Evolutionary conservation across 768 basidiomycete genomes (phyloP).

Genomic region (Pleurotus ostreatus): DNA sequence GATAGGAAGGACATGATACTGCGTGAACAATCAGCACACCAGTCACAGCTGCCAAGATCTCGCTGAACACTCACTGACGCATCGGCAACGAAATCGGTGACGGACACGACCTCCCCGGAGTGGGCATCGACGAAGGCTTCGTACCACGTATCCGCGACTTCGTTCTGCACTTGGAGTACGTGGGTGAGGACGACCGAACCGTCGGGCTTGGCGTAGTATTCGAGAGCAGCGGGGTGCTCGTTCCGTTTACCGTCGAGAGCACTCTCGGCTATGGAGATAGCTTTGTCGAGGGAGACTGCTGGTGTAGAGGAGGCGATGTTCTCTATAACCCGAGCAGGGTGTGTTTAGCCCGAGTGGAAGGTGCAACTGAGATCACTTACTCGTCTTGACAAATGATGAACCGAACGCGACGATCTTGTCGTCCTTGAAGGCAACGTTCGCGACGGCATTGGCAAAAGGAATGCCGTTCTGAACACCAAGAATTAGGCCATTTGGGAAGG

Average conservation of each 20-base stretch:
- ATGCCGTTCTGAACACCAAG: conserved; percentile 20
- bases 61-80: conserved; percentile 27
- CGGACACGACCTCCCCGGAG: conserved; percentile 42
- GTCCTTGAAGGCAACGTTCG: conserved; percentile 38
- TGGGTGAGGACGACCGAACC: conserved; percentile 34
- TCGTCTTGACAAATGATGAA: conserved; percentile 40
- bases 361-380: conserved; percentile 18
- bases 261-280: conserved; percentile 33
- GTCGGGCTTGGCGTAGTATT: conserved; percentile 32
- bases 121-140: conserved; percentile 59
- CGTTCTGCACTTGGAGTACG: conserved; percentile 27
- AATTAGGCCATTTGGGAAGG: not conserved
- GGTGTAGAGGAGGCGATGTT: conserved; percentile 31
- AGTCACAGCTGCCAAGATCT: no score
- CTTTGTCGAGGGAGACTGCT: conserved; percentile 27
- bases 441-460: conserved; percentile 35
- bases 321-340: conserved; percentile 8
- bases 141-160: conserved; percentile 40
- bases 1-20: conserved; percentile 48
- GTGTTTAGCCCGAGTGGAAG: not conserved
- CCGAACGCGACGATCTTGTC: conserved; percentile 40
- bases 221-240: conserved; percentile 29
- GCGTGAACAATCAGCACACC: not conserved
- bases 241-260: conserved; percentile 37
- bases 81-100: conserved; percentile 48